phyloP scores from a whole-genome alignment of 805 yeast species.

The Schwanniomyces pseudopolymorphus region DNA sequence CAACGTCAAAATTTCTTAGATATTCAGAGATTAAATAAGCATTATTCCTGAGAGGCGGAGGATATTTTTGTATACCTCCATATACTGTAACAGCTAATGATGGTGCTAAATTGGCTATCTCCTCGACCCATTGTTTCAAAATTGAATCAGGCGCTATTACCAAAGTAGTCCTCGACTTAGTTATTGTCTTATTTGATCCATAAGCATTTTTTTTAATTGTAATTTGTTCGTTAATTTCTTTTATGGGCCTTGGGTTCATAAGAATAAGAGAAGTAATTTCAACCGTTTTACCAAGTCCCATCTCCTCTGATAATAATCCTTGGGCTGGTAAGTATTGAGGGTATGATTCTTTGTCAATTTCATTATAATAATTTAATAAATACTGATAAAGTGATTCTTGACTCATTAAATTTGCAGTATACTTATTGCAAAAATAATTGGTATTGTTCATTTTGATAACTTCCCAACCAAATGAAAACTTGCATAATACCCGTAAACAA shows the following conservation, averaged over 20 bases:
- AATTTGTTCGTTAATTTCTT: constrained; percentile 30
- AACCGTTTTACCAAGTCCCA: constrained; percentile 96
- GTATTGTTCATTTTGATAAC: constrained; percentile 11
- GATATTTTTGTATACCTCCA: constrained; percentile 47
- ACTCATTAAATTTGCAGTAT: constrained; percentile 48
- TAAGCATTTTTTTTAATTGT: constrained; percentile 30
- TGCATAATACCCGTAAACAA: constrained; percentile 34
- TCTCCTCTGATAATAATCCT: constrained; percentile 87
- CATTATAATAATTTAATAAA: constrained; percentile 24
- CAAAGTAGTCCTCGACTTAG: constrained; percentile 66
- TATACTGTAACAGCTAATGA: constrained; percentile 61
- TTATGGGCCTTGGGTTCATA: constrained; percentile 54
- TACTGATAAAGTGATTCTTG: constrained; percentile 26
- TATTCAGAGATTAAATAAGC: constrained; percentile 49
- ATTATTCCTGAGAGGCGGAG: constrained; percentile 23
- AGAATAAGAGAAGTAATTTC: constrained; percentile 71
- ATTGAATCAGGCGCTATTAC: constrained; percentile 87
- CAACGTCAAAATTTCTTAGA: constrained; percentile 66
- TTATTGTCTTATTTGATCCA: constrained; percentile 44
- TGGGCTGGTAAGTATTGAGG: constrained; percentile 43
- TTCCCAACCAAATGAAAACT: constrained; percentile 55
- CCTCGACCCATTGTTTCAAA: constrained; percentile 82
- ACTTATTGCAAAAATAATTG: constrained; percentile 48
- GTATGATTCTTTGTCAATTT: constrained; percentile 17
- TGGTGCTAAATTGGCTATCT: constrained; percentile 60